Conservation (phyloP, 2,329 filamentous ascomycete species). For the Penicillium occitanis region DNA sequence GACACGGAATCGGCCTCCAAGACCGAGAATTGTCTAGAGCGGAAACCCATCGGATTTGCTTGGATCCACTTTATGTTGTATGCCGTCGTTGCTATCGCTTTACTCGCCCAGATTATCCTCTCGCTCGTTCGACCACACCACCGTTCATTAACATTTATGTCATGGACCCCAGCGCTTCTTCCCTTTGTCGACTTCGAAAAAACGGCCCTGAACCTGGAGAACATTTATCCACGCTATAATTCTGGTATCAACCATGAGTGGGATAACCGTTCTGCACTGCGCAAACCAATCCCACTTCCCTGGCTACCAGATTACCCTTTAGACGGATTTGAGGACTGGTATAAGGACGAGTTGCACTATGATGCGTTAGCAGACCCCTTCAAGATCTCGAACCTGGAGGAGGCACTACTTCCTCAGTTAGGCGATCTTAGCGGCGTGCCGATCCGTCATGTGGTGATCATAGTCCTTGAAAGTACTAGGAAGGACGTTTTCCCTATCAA, state of each 20-base stretch:
- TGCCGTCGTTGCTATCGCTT: constrained; percentile 26
- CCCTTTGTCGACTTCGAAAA: constrained; percentile 25
- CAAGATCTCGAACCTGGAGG: constrained; percentile 43
- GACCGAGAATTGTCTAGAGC: neutral
- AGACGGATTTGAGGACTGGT: constrained; percentile 32
- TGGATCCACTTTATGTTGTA: constrained; percentile 4
- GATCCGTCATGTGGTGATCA: constrained; percentile 47
- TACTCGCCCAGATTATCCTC: constrained; percentile 27
- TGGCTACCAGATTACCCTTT: constrained; percentile 30
- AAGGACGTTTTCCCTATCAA: constrained; percentile 50
- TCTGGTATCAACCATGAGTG: constrained; percentile 27
- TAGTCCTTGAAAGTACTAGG: constrained; percentile 50
- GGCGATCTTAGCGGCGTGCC: constrained; percentile 30
- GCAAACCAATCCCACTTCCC: constrained; percentile 25
- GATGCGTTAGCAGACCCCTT: constrained; percentile 41
- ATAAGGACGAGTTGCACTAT: constrained; percentile 32
- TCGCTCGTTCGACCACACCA: constrained; percentile 31
- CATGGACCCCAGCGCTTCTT: constrained; percentile 27
- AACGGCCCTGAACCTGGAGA: constrained; percentile 25
- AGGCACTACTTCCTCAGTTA: constrained; percentile 27
- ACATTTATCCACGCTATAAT: constrained; percentile 25
- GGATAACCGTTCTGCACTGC: constrained; percentile 25
- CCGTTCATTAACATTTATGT: constrained; percentile 31
- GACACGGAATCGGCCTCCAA: constrained; percentile 5
- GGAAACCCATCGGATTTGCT: neutral